A percentile compares a stretch with the other conserved stretches of the same genome.
phyloP scores from a whole-genome alignment of 2,329 filamentous ascomycete genomes.

The Colletotrichum tamarilloi region DNA sequence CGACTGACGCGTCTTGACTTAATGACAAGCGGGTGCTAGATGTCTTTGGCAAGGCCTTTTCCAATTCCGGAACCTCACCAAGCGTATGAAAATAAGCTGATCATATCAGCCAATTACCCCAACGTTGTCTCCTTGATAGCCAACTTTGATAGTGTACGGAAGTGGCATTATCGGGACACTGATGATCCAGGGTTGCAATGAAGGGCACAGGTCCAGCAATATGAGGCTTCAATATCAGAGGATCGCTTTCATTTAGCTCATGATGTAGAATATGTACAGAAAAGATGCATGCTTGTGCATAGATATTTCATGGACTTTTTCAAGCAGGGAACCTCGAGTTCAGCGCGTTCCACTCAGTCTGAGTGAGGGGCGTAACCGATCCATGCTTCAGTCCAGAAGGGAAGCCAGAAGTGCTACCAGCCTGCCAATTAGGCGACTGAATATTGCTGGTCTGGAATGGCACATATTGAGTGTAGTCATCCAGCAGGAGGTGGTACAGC shows the following conservation, averaged over 20 bases:
- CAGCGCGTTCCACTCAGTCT: slow-evolving; percentile 51
- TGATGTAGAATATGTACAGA: background rate
- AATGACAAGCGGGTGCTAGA: background rate
- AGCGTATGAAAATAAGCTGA: background rate
- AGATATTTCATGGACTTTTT: background rate
- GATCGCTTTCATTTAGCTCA: background rate
- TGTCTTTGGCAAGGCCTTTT: background rate
- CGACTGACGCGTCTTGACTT: background rate
- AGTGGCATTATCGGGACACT: background rate
- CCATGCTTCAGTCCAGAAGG: slow-evolving; percentile 60
- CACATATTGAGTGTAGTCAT: slow-evolving; percentile 56
- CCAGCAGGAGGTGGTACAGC: slow-evolving; percentile 54
- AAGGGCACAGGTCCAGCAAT: background rate
- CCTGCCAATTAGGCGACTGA: slow-evolving; percentile 49
- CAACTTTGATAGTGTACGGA: too few species aligned
- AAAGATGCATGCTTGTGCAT: background rate
- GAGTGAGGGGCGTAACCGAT: slow-evolving; percentile 56
- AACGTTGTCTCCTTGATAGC: too few species aligned
- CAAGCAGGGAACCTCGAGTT: slow-evolving; percentile 22
- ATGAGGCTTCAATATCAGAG: background rate
- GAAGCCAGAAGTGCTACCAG: slow-evolving; percentile 49
- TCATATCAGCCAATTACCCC: background rate
- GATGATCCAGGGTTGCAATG: background rate
- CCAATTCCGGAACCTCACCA: background rate
- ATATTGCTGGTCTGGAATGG: slow-evolving; percentile 57